Evolutionary conservation across 2,329 filamentous ascomycete species (phyloP).

Genomic region (Aureobasidium musti): DNA sequence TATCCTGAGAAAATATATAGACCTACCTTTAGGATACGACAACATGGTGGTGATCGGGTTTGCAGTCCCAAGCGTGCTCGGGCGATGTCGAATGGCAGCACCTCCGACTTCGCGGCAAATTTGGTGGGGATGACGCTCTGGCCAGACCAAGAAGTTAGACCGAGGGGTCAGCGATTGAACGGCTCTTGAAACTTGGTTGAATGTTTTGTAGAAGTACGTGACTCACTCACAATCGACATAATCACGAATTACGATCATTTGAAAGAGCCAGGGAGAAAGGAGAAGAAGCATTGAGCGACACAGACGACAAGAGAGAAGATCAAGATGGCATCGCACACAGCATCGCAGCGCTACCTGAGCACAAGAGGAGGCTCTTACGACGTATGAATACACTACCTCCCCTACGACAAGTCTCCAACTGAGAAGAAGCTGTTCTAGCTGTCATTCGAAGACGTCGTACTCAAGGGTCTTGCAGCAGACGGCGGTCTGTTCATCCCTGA

Average conservation of each 20-base stretch:
- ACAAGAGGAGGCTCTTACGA: conserved; percentile 65
- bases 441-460: conserved; percentile 86
- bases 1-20: too few relatives aligned
- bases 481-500: conserved; percentile 90
- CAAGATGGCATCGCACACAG: conserved; percentile 47
- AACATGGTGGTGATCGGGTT: too few relatives aligned
- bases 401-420: conserved; percentile 21
- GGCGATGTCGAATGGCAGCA: neutral
- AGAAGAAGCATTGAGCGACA: conserved; percentile 6
- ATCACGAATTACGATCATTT: neutral
- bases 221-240: neutral
- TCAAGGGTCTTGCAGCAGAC: conserved; percentile 84
- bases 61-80: neutral
- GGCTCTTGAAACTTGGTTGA: conserved; percentile 1
- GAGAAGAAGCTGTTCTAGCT: conserved; percentile 55
- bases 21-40: too few relatives aligned
- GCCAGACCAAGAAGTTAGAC: conserved; percentile 19
- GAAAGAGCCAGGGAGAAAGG: conserved; percentile 6
- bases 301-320: conserved; percentile 6
- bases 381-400: conserved; percentile 46
- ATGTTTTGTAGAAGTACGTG: neutral
- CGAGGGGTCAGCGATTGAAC: conserved; percentile 25
- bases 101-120: conserved; percentile 24
- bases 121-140: conserved; percentile 24
- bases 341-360: conserved; percentile 63